Base-by-base conservation (phyloP, 2,329 filamentous ascomycete species). In the Pseudopithomyces chartarum region DNA sequence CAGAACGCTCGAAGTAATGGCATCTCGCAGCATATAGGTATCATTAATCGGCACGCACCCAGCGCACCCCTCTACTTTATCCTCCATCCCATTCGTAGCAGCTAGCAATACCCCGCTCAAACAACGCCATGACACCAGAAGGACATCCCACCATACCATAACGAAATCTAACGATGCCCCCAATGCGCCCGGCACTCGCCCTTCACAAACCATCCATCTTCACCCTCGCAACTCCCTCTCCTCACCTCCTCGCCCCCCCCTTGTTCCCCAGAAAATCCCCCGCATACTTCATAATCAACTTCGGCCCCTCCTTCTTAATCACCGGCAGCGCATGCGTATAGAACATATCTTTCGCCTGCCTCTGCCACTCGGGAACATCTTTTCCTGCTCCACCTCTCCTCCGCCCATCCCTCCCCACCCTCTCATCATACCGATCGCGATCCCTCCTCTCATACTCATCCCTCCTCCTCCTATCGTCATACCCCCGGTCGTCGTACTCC, bases 281-380 rank as follows among this genome's bases (percentile, higher is more conserved):
- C 33, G 65, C 45, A 49, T 67, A 56, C 44, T 62, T 62, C 20
- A 43, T 48, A 6, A 67, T 54, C 38, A 53, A 55, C 56, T 65
- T 65, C 10, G 55, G 55, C 2, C 62, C 62, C 51, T 67, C 64
- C 2, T 49, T 55, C 58, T 67, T 67, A 46, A 67, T 65, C 6
- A 59, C 61, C 1, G 64, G 64, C 8, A 67, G 40, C 22, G 64
- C 64, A 57, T 67, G 65, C 34, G 59, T 34, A 32, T 42, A 60
- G 34, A 67, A 67, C 55, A 65, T 58, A 17, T 62, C 55, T 51
- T 62, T 60, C 1, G 62, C 64, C 52, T 67, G 54, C 20, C 54
- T 52, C 59, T 67, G 58, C 64, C 64, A 67, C 29, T 57, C 52
- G 12, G 52, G 59, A 26, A 54, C 54, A 23, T 61, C 53, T 34